Percentiles rank a stretch among this genome's conserved stretches.
phyloP scores from a whole-genome alignment of 208 protist species.

The Leishmania mexicana region DNA sequence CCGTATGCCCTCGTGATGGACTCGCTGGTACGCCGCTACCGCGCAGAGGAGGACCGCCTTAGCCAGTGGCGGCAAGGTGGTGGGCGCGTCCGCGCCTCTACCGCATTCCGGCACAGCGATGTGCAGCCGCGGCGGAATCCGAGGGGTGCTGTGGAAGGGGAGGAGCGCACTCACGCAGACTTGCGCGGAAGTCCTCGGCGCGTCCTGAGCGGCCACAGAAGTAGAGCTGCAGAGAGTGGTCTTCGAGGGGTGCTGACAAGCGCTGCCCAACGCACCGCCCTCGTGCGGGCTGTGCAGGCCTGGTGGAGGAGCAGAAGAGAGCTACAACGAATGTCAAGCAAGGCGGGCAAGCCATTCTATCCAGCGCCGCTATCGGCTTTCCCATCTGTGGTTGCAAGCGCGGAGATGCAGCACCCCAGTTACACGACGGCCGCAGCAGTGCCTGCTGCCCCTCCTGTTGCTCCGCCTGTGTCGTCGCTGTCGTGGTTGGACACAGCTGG shows the following conservation, averaged over 20 bases:
- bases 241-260: not conserved
- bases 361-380: not conserved
- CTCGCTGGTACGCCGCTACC: slow-evolving; percentile 31
- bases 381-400: not conserved
- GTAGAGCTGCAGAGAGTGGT: not conserved
- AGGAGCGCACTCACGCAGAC: not conserved
- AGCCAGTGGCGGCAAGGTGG: slow-evolving; percentile 20
- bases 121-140: not conserved
- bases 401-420: not conserved
- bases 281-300: slow-evolving; percentile 15
- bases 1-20: slow-evolving; percentile 22
- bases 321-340: not conserved
- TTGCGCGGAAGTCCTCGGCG: not conserved
- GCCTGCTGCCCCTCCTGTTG: not conserved
- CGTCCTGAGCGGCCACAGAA: not conserved
- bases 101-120: not conserved
- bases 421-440: too few species aligned
- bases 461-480: not conserved
- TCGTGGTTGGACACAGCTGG: slow-evolving; percentile 12
- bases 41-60: slow-evolving; percentile 23
- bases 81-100: not conserved
- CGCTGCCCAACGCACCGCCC: not conserved
- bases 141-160: not conserved
- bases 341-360: not conserved
- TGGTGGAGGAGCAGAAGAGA: slow-evolving; percentile 19